These are phyloP conservation scores for Candolleomyces aberdarensis DNA, from an alignment of 768 basidiomycete species.

Conservation along the genomic window DNA sequence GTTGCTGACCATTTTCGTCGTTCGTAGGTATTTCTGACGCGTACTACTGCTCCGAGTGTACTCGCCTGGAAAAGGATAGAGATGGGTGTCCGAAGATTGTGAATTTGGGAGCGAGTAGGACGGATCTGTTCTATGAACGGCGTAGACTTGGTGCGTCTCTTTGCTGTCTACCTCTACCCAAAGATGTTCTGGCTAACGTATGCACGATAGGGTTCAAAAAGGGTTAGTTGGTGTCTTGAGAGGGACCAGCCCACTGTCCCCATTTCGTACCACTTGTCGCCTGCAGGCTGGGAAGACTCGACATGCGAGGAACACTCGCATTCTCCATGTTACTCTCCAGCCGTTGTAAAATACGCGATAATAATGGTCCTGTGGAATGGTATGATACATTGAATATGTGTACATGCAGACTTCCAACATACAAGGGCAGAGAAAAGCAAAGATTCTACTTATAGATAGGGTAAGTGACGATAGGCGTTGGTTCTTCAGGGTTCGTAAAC, in stretches of 20 bases:
- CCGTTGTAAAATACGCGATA: not conserved
- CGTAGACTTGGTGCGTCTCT: constrained; percentile 70
- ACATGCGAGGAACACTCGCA: too few species aligned
- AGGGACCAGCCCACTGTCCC: too few species aligned
- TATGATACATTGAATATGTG: not conserved
- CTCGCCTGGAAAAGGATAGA: constrained; percentile 93
- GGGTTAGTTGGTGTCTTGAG: constrained; percentile 28
- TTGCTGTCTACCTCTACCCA: not conserved
- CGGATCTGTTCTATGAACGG: constrained; percentile 89
- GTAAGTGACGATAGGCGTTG: not conserved
- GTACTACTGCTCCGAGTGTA: constrained; percentile 98
- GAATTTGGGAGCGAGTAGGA: constrained; percentile 91
- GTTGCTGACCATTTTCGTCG: not conserved
- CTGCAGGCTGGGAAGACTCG: not conserved
- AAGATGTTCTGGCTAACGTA: not conserved
- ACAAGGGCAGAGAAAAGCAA: not conserved
- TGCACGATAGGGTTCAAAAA: constrained; percentile 64
- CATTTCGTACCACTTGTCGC: not conserved
- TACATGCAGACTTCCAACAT: not conserved
- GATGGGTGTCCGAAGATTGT: constrained; percentile 99
- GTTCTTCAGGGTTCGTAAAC: not conserved
- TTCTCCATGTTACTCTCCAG: not conserved
- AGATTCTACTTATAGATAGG: not conserved
- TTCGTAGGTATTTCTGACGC: constrained; percentile 91
- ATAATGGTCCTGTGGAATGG: not conserved